phyloP scores from a whole-genome alignment of 176 grass and related monocot genomes.

The Oryza nivara region DNA sequence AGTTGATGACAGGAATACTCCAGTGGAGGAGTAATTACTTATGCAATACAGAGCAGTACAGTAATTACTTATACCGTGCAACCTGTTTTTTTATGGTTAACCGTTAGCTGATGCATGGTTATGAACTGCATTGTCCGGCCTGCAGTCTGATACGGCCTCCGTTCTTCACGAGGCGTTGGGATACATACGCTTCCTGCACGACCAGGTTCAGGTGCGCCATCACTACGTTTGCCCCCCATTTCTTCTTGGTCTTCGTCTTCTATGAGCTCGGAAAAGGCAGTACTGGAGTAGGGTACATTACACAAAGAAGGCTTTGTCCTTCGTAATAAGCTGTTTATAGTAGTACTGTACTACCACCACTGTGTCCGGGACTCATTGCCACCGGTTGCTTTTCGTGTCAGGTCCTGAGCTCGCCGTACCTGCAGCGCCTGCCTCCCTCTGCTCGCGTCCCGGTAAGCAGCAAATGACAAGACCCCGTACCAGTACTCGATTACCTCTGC shows the following conservation, averaged over 20 bases:
- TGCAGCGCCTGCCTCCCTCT: conserved; percentile 68
- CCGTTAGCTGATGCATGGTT: conserved; percentile 50
- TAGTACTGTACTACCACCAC: neutral
- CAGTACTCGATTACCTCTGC: neutral
- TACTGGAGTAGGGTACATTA: neutral
- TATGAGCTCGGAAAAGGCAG: neutral
- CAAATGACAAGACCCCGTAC: neutral
- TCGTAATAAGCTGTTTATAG: too few relatives aligned
- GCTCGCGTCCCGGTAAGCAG: conserved; percentile 49
- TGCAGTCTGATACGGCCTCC: conserved; percentile 91
- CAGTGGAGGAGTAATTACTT: too few relatives aligned
- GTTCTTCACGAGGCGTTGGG: conserved; percentile 95
- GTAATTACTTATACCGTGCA: conserved; percentile 25
- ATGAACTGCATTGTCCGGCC: conserved; percentile 33
- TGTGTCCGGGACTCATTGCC: conserved; percentile 19
- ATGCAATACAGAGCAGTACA: too few relatives aligned
- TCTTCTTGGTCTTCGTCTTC: neutral
- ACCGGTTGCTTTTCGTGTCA: conserved; percentile 43
- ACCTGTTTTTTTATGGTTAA: conserved; percentile 25
- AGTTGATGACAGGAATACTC: neutral
- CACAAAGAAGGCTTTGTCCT: neutral
- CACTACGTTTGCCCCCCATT: neutral
- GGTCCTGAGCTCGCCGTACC: conserved; percentile 91
- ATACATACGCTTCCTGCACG: conserved; percentile 97
- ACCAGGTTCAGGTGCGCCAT: conserved; percentile 76